phyloP scores from a whole-genome alignment of 352 stramenopile species.

The Globisporangium parvum region DNA sequence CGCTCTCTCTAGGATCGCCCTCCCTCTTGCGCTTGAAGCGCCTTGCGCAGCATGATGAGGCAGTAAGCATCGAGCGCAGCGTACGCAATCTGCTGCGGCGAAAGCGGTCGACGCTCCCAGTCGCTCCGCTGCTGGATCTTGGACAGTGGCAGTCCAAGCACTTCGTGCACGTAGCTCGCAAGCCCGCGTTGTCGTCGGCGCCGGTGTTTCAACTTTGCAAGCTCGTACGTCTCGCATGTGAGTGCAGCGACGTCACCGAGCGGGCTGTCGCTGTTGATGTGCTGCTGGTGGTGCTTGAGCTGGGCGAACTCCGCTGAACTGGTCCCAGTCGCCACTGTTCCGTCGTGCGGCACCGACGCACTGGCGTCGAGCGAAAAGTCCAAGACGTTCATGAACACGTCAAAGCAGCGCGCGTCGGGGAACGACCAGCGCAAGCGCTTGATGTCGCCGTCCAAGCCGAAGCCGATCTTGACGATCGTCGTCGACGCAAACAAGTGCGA shows the following conservation, averaged over 20 bases:
- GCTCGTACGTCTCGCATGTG: conserved; percentile 1
- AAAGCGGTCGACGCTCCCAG: conserved; percentile 63
- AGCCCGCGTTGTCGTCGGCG: conserved; percentile 41
- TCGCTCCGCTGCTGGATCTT: conserved; percentile 74
- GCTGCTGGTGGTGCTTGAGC: no score
- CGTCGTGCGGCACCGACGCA: not conserved
- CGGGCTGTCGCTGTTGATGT: no score
- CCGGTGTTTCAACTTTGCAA: conserved; percentile 21
- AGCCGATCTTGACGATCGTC: conserved; percentile 52
- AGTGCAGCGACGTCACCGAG: no score
- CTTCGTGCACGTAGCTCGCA: conserved; percentile 45
- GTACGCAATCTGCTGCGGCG: conserved; percentile 57
- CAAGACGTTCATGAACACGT: conserved; percentile 52
- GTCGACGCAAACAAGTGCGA: conserved; percentile 47
- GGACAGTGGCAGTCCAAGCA: conserved; percentile 46
- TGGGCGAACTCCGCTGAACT: not conserved
- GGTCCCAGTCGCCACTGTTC: not conserved
- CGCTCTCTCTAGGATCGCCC: no score
- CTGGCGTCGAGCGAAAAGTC: conserved; percentile 50
- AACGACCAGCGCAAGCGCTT: conserved; percentile 67
- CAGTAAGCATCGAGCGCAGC: conserved; percentile 69
- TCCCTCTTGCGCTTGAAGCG: not conserved
- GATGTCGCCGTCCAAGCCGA: conserved; percentile 59
- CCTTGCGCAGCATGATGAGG: conserved; percentile 66
- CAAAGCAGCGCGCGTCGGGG: conserved; percentile 56